phyloP scores from a whole-genome alignment of 768 basidiomycete genomes.

The Dentipellis fragilis region DNA sequence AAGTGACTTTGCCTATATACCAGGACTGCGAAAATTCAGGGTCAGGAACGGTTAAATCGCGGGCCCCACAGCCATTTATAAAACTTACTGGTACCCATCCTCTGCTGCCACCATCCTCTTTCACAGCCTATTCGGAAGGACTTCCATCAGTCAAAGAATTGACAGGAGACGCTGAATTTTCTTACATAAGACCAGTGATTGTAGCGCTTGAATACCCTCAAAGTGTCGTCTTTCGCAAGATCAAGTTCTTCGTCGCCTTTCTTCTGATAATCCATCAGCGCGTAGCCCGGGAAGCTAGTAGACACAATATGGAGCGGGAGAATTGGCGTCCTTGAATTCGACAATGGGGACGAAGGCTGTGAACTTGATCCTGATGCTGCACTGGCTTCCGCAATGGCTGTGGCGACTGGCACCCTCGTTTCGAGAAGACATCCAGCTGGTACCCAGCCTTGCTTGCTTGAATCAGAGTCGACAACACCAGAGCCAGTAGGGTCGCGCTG shows the following conservation, averaged over 20 bases:
- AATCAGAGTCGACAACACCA: conserved; percentile 67
- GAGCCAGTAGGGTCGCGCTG: conserved; percentile 86
- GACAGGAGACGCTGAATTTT: conserved; percentile 10
- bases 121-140: conserved; percentile 59
- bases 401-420: conserved; percentile 82
- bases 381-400: conserved; percentile 75
- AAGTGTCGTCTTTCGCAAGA: conserved; percentile 75
- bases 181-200: conserved; percentile 94
- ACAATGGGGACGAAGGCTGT: conserved; percentile 23
- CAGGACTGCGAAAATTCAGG: conserved; percentile 47
- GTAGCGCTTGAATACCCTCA: conserved; percentile 95
- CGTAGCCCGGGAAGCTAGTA: conserved; percentile 95
- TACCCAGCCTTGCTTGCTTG: conserved; percentile 89
- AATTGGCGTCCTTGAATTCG: conserved; percentile 58
- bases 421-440: conserved; percentile 95
- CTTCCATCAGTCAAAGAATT: conserved; percentile 8
- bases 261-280: conserved; percentile 92
- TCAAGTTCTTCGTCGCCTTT: conserved; percentile 91
- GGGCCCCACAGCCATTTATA: neutral
- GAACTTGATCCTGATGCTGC: conserved; percentile 37
- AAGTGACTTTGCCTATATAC: conserved; percentile 85
- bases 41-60: conserved; percentile 6
- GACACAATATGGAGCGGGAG: conserved; percentile 86
- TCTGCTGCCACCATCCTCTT: conserved; percentile 85
- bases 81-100: conserved; percentile 87